Percentiles rank a stretch among this genome's conserved stretches.
Evolutionary conservation across 805 yeast species (phyloP).

Genomic region (Saturnispora halmiae): DNA sequence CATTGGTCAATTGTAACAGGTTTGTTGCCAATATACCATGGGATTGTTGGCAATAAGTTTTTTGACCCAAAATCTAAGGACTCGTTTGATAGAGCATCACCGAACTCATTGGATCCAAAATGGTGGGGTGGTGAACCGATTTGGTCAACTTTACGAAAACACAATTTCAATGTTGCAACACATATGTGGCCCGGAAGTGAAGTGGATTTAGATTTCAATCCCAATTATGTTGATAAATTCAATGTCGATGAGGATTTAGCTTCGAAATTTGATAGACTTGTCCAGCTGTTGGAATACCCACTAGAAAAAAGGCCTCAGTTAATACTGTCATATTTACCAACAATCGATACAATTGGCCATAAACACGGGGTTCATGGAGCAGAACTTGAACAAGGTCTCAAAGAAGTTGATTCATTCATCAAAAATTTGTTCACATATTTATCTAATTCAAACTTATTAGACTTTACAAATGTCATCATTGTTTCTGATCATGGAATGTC

Average conservation of each 20-base stretch:
- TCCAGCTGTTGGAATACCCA: conserved; percentile 59
- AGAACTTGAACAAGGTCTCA: conserved; percentile 44
- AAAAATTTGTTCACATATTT: conserved; percentile 41
- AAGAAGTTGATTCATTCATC: conserved; percentile 58
- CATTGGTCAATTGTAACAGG: conserved; percentile 92
- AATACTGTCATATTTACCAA: conserved; percentile 69
- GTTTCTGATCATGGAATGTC: conserved; percentile 95
- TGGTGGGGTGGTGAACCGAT: conserved; percentile 92
- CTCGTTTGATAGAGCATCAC: conserved; percentile 55
- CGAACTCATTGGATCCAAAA: conserved; percentile 40
- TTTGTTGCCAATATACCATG: conserved; percentile 71
- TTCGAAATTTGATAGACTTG: conserved; percentile 47
- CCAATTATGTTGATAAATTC: conserved; percentile 51
- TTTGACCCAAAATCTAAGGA: conserved; percentile 48
- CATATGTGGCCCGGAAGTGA: conserved; percentile 98
- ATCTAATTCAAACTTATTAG: conserved; percentile 43
- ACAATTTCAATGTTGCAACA: conserved; percentile 60
- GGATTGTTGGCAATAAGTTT: conserved; percentile 77
- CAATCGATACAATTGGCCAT: conserved; percentile 74
- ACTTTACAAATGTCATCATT: conserved; percentile 63
- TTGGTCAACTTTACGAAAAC: conserved; percentile 67
- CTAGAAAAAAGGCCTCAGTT: conserved; percentile 60
- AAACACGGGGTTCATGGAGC: conserved; percentile 57
- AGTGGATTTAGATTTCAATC: conserved; percentile 45
- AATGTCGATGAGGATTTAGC: conserved; percentile 54